A percentile compares a stretch with the other conserved stretches of the same genome.
These are phyloP conservation scores for Pyronema domesticum DNA, from an alignment of 495 filamentous ascomycete genomes.

Conservation along the genomic window DNA sequence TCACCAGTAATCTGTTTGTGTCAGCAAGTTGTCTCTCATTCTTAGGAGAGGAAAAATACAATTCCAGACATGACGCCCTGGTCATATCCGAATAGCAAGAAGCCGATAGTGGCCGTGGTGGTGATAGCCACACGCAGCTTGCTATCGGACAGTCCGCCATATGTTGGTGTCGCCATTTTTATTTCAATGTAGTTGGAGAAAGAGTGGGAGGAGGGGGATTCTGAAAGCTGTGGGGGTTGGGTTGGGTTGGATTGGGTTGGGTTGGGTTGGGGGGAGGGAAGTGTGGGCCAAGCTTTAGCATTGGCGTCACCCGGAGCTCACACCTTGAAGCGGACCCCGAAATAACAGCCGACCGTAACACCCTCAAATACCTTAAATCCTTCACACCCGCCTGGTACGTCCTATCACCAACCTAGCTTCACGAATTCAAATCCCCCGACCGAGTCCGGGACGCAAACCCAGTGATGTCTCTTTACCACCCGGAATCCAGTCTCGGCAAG, in stretches of 20 bases:
- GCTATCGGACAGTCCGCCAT: conserved; percentile 42
- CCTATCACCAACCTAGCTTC: conserved; percentile 83
- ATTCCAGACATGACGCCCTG: conserved; percentile 34
- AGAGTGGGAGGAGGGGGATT: no score
- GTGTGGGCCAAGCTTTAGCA: no score
- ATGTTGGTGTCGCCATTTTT: conserved; percentile 15
- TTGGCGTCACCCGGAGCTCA: no score
- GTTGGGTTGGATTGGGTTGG: no score
- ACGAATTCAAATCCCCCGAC: conserved; percentile 59
- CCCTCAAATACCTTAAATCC: conserved; percentile 97
- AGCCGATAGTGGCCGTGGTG: conserved; percentile 48
- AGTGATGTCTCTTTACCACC: conserved; percentile 88
- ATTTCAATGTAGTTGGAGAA: not conserved
- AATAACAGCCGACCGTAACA: no score
- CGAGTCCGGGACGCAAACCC: conserved; percentile 51
- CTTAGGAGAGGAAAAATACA: conserved; percentile 12
- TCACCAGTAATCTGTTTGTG: conserved; percentile 31
- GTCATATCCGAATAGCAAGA: conserved; percentile 46
- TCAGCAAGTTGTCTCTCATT: not conserved
- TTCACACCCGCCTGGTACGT: conserved; percentile 95
- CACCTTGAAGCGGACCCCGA: no score
- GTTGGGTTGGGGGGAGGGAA: no score
- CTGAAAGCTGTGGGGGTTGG: no score
- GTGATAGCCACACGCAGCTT: conserved; percentile 41
- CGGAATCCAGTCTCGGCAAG: conserved; percentile 86